Evolutionary conservation across 1,284 basidiomycete genomes (phyloP).

Genomic region (Cryptococcus sp.): DNA sequence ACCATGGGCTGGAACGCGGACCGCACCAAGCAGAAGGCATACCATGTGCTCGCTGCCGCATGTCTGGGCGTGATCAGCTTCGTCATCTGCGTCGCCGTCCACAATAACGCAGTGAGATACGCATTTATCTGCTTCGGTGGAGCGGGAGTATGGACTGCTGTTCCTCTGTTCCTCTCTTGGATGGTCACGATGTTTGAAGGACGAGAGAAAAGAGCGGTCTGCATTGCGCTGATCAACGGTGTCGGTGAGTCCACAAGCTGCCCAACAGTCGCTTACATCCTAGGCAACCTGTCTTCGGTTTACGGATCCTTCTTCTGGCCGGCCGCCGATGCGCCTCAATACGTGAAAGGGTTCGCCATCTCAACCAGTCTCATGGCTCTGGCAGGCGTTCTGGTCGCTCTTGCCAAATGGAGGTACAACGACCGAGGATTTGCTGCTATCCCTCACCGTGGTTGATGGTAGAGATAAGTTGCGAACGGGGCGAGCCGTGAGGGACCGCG

Average conservation of each 20-base stretch:
- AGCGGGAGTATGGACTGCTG: constrained; percentile 48
- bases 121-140: constrained; percentile 53
- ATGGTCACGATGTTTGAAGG: constrained; percentile 51
- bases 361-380: constrained; percentile 43
- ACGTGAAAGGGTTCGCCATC: constrained; percentile 46
- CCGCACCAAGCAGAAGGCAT: constrained; percentile 47
- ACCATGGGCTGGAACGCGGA: constrained; percentile 46
- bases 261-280: constrained; percentile 1
- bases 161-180: constrained; percentile 49
- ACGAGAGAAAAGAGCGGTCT: constrained; percentile 49
- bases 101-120: constrained; percentile 44
- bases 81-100: constrained; percentile 44
- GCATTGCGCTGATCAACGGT: constrained; percentile 49
- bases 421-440: constrained; percentile 30
- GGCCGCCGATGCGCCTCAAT: constrained; percentile 34
- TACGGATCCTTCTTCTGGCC: constrained; percentile 55
- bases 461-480: neutral
- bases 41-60: constrained; percentile 39
- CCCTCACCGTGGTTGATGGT: neutral
- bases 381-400: constrained; percentile 24
- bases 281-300: constrained; percentile 41
- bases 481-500: too few species aligned
- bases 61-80: constrained; percentile 37
- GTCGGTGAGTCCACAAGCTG: constrained; percentile 25
- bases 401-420: constrained; percentile 38